Percentiles rank a stretch among this genome's conserved stretches.
Evolutionary conservation across 331 rosid genomes (phyloP).

Genomic region (Malus hybrid): DNA sequence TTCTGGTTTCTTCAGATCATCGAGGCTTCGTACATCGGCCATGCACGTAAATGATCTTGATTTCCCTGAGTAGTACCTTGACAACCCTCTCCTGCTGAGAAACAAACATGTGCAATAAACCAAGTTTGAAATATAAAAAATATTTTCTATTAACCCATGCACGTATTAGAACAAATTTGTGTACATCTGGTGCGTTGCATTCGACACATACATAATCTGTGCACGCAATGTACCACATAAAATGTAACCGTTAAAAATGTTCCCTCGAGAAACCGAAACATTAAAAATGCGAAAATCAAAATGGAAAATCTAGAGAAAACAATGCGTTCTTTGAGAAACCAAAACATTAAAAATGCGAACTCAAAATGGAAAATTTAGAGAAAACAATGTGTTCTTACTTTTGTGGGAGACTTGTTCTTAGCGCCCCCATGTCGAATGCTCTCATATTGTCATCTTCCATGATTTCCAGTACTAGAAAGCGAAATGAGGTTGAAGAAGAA

Average conservation of each 20-base stretch:
- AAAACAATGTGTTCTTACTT: conserved; percentile 29
- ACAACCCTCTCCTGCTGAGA: conserved; percentile 54
- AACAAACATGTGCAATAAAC: background rate
- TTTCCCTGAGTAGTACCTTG: conserved; percentile 68
- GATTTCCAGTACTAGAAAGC: conserved; percentile 22
- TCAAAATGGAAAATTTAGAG: background rate
- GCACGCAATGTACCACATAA: background rate
- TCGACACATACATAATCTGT: background rate
- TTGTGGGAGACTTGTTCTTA: conserved; percentile 51
- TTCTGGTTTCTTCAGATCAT: conserved; percentile 70
- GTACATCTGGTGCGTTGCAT: background rate
- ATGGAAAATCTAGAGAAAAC: too few species aligned
- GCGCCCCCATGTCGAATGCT: conserved; percentile 51
- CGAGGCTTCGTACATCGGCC: conserved; percentile 51
- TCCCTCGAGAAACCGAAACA: background rate
- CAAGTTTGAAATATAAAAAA: too few species aligned
- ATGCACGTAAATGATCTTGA: conserved; percentile 75
- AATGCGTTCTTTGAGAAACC: background rate
- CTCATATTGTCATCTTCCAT: conserved; percentile 35
- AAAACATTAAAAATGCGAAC: background rate
- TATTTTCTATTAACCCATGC: too few species aligned
- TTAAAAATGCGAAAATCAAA: too few species aligned
- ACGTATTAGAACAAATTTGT: too few species aligned
- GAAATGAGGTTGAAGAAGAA: background rate
- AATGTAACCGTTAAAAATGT: background rate